Evolutionary conservation across 345 rosid species (phyloP).

Genomic region (Gossypium raimondii): DNA sequence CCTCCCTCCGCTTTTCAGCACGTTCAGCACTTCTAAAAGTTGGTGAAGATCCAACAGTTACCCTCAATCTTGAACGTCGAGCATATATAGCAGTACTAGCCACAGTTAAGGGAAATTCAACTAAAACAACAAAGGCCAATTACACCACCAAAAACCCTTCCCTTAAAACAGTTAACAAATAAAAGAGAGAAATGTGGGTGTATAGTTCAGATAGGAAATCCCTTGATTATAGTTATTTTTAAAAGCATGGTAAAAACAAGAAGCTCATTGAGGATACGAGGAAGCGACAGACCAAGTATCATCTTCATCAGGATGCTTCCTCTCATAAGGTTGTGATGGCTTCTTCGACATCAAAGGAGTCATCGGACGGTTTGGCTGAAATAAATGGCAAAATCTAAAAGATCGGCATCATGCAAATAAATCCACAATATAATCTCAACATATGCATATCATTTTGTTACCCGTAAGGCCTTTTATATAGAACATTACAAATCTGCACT

Average conservation of each 20-base stretch:
- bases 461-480: too few species aligned
- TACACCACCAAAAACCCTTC: background rate
- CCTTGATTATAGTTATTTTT: background rate
- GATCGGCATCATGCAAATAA: conserved; percentile 2
- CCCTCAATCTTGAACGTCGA: conserved; percentile 53
- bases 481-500: background rate
- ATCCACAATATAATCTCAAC: background rate
- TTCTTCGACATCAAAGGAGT: conserved; percentile 45
- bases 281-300: conserved; percentile 79
- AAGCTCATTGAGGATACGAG: conserved; percentile 63
- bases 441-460: background rate
- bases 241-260: background rate
- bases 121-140: conserved; percentile 4
- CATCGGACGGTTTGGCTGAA: conserved; percentile 52
- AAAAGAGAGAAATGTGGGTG: background rate
- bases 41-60: conserved; percentile 82
- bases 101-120: conserved; percentile 52
- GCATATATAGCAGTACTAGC: conserved; percentile 60
- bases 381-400: conserved; percentile 12
- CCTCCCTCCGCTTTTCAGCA: conserved; percentile 95
- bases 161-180: background rate
- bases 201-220: background rate
- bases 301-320: conserved; percentile 71
- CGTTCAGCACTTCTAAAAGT: conserved; percentile 73
- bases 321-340: conserved; percentile 46